Base-by-base conservation (phyloP, 2,329 filamentous ascomycete species). In the Aspergillus sojae region DNA sequence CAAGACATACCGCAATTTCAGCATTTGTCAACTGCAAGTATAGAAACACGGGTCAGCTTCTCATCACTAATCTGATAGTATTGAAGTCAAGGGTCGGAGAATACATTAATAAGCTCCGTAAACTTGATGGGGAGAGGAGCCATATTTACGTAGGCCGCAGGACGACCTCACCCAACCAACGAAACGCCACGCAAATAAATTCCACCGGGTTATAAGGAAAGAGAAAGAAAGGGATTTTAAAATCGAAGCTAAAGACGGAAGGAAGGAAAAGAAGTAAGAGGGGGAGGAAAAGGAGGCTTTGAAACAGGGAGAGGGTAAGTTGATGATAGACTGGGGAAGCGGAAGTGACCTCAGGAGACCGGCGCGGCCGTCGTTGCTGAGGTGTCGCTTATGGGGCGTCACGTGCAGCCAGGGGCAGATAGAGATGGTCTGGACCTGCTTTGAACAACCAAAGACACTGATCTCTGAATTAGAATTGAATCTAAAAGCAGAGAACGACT, bases 61-160 rank as follows among this genome's bases (percentile, higher is more conserved):
- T 39, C 21, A 14, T 58, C 43, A 56, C 28, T 58, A 54, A 34
- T 39, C 19, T 21, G 28, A 46, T n/a, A 23, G 34, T 32, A 45
- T 52, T 53, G 21, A 54, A 57, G 19, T 43, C 45, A 41, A 53
- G 41, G 80, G 65, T 83, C 75, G 71, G 77, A 80, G 74, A 78
- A 68, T 81, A 90, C 88, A 85, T 94, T 91, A 80, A 94, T 86
- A 76, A 94, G 88, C 89, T 96, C 93, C 79, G 91, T 91, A 82
- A 97, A 96, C 85, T 93, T 93, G 83, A 97, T 96, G 76, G 92
- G 93, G 77, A 96, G 85, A 81, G 89, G 87, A 75, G 81, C 81
- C 81, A 83, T 83, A 79, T 77, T 81, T 80, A 79, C 75, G 72
- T 76, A 74, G 74, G 78, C 75, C 75, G 76, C 69, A 73, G 71